These are phyloP conservation scores for Calvatia gigantea DNA, from an alignment of 768 basidiomycete species.

Conservation along the genomic window DNA sequence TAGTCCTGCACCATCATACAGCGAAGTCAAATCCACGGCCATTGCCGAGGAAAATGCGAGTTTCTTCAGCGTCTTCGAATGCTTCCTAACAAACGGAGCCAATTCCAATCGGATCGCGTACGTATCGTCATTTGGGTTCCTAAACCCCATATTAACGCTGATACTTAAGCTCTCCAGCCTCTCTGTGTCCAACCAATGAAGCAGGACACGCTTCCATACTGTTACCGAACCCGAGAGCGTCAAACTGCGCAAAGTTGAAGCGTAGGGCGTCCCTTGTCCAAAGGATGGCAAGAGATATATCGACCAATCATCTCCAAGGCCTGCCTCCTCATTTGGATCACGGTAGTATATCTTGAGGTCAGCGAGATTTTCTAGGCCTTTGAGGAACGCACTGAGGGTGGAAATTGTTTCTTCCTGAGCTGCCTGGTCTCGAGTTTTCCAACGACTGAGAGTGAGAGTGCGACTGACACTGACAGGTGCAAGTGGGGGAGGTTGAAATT, in stretches of 20 bases:
- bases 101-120: constrained; percentile 7
- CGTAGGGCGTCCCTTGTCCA: background rate
- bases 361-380: background rate
- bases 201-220: constrained; percentile 1
- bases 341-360: background rate
- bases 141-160: background rate
- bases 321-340: background rate
- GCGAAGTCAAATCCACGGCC: background rate
- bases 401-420: background rate
- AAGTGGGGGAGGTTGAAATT: background rate
- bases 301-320: background rate
- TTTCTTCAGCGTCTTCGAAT: constrained; percentile 6
- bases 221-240: constrained; percentile 1
- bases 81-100: constrained; percentile 6
- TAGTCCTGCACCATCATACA: constrained; percentile 6
- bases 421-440: background rate
- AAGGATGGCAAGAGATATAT: background rate
- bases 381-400: background rate
- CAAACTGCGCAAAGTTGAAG: background rate
- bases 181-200: background rate
- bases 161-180: background rate
- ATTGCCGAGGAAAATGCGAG: background rate
- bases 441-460: background rate
- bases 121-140: constrained; percentile 4
- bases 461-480: background rate